phyloP scores from a whole-genome alignment of 768 basidiomycete species.

The Lentinula sp. region DNA sequence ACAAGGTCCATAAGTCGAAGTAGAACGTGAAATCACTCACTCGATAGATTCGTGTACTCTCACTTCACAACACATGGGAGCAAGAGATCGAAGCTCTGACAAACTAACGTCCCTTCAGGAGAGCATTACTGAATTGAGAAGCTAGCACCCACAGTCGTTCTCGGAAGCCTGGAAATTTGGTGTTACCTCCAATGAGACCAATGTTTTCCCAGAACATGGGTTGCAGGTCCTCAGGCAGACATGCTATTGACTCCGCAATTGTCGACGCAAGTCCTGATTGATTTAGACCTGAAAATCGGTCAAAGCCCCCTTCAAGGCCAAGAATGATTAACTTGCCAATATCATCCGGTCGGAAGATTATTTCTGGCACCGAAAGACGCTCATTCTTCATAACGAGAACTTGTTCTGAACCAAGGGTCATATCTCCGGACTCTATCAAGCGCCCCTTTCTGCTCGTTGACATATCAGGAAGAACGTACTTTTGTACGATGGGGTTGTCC shows the following conservation, averaged over 20 bases:
- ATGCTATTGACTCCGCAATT: conserved; percentile 69
- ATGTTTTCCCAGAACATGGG: conserved; percentile 98
- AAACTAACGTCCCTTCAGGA: conserved; percentile 7
- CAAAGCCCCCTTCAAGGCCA: conserved; percentile 1
- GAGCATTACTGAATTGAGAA: conserved; percentile 10
- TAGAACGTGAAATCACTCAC: conserved; percentile 38
- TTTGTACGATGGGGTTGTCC: conserved; percentile 70
- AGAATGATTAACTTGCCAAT: conserved; percentile 53
- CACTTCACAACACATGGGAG: conserved; percentile 78
- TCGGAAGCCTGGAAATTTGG: conserved; percentile 68
- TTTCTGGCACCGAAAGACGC: conserved; percentile 87
- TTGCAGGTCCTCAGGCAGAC: conserved; percentile 74
- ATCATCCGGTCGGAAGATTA: conserved; percentile 85
- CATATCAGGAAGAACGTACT: conserved; percentile 90
- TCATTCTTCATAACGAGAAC: conserved; percentile 88
- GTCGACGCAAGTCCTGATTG: conserved; percentile 77
- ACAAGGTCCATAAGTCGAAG: not conserved
- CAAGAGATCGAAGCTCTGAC: conserved; percentile 70
- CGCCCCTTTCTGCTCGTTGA: conserved; percentile 58
- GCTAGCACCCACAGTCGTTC: conserved; percentile 60
- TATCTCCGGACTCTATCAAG: conserved; percentile 48
- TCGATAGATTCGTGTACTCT: conserved; percentile 64
- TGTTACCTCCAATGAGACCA: conserved; percentile 81
- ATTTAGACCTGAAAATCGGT: conserved; percentile 53
- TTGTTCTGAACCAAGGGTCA: conserved; percentile 51